Conservation (phyloP, 306 rosid genomes). For the Vachellia collinsii region DNA sequence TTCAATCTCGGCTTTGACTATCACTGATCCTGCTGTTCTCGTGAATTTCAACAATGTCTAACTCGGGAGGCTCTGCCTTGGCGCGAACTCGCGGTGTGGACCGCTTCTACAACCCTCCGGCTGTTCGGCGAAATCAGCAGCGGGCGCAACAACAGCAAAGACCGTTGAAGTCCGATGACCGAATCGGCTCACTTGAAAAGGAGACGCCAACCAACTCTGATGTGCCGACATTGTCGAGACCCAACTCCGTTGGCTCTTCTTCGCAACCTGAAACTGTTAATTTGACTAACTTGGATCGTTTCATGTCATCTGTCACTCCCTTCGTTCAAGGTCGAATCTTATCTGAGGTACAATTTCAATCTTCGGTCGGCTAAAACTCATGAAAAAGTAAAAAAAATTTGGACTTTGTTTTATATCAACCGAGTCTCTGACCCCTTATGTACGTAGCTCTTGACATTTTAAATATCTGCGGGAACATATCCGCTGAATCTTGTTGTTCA, state of each 20-base stretch:
- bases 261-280: constrained; percentile 29
- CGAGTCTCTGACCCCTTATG: not conserved
- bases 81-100: constrained; percentile 24
- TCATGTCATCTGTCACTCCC: constrained; percentile 40
- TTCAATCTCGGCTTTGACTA: not conserved
- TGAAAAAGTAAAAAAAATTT: not conserved
- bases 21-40: constrained; percentile 20
- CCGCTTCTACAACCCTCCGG: constrained; percentile 38
- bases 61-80: constrained; percentile 33
- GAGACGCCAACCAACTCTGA: constrained; percentile 22
- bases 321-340: constrained; percentile 11
- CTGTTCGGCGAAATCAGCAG: constrained; percentile 28
- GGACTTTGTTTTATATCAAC: not conserved
- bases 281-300: constrained; percentile 32
- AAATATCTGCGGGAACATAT: not conserved
- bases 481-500: not conserved
- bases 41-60: constrained; percentile 40
- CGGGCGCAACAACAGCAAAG: constrained; percentile 18
- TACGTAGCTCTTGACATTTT: not conserved
- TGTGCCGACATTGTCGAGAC: constrained; percentile 34
- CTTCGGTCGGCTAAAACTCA: not conserved
- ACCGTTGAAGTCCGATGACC: constrained; percentile 26
- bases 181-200: constrained; percentile 10
- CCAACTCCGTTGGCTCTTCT: constrained; percentile 40
- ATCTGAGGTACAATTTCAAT: constrained; percentile 31